Evolutionary conservation across 2,329 filamentous ascomycete genomes (phyloP), one percentile per base, ranked within the genome.

Genomic region (Pseudogymnoascus sp.): DNA sequence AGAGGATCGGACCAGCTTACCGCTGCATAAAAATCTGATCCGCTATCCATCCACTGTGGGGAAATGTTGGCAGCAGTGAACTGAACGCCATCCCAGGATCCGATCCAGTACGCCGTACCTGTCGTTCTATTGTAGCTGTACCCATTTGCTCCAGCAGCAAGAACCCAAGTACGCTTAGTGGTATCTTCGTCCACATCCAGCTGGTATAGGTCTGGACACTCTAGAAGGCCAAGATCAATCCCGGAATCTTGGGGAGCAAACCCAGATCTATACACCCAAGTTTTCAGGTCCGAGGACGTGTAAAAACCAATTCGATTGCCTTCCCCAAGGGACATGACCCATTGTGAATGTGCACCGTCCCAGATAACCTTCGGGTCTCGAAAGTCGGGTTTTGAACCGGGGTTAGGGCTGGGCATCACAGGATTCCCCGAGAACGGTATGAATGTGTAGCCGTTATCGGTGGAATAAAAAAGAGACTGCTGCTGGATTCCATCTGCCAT

Each of bases 331-430:
- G 79, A 77, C 78, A 84, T 82, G 38, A 84, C 79, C 85, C 85
- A 87, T 16, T 76, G 72, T 41, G 78, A 68, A 9, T 69, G 72
- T 8, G 65, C 62, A 1, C 77, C 71, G 64, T 86, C 79, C 76
- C 82, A 83, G 57, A 85, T 74, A 2, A 87, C 83, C 67, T 87
- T 85, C 2, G 85, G 84, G 64, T 88, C 85, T 6, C 85, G 81
- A 73, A 87, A 87, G 61, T 83, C 77, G 41, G 36, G 61, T 3
- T 62, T 25, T 39, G 61, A 61, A 14, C 54, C 59, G 4, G 20
- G 77, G 78, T 58, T 75, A 76, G 68, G 80, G 79, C 61, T 76
- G n/a, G 58, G 70, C 59, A 88, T 80, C 14, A 87, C 80, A 1
- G 85, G 84, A 63, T 87, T 87, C 7, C 70, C 70, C 2, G 74